Evolutionary conservation across 2,329 filamentous ascomycete species (phyloP).

Genomic region (Aspergillus tamarii): DNA sequence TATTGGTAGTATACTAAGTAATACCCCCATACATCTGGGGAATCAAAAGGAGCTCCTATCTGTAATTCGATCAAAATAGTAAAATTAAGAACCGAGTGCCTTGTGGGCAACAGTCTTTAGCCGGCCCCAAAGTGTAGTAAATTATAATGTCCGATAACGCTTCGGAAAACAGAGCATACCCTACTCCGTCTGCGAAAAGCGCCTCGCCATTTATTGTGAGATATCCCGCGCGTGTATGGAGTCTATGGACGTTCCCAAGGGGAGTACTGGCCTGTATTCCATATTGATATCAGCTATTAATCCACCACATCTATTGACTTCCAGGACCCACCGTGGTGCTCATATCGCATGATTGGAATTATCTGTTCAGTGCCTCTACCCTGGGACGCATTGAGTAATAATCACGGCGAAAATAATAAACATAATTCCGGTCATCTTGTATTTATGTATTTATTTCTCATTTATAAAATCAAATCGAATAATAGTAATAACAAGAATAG

Average conservation of each 20-base stretch:
- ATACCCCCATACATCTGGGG: constrained; percentile 18
- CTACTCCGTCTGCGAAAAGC: not conserved
- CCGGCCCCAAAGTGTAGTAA: not conserved
- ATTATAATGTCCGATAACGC: not conserved
- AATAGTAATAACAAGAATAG: not conserved
- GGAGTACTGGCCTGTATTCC: not conserved
- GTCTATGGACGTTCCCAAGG: not conserved
- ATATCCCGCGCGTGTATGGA: not conserved
- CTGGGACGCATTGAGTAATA: not conserved
- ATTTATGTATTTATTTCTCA: not conserved
- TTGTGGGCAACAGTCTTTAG: not conserved
- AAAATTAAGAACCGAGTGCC: not conserved
- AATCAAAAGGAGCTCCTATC: constrained; percentile 9
- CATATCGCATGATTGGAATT: constrained; percentile 2
- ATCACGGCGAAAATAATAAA: not conserved
- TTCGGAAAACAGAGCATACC: not conserved
- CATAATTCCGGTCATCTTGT: not conserved
- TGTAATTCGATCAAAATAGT: not conserved
- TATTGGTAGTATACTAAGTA: not conserved
- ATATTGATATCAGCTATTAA: constrained; percentile 13
- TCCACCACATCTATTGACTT: constrained; percentile 9
- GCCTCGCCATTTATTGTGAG: not conserved
- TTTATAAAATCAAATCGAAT: not conserved
- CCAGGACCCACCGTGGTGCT: constrained; percentile 8
- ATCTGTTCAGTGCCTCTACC: not conserved